These are phyloP conservation scores for Ceratobasidium sp. DNA, from an alignment of 1,284 basidiomycete genomes.

Conservation along the genomic window DNA sequence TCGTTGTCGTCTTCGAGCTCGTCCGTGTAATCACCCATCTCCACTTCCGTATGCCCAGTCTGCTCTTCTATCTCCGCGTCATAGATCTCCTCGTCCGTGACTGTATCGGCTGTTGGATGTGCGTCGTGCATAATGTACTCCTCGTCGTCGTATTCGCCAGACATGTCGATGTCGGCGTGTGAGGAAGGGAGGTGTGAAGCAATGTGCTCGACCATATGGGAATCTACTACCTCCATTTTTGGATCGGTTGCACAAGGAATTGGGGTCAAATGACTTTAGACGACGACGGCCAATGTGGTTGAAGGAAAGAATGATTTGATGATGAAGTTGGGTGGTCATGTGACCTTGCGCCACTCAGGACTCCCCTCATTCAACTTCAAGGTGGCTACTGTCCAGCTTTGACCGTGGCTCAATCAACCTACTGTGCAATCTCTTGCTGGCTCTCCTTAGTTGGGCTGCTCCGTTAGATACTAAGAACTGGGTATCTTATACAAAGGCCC, in stretches of 20 bases:
- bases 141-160: conserved; percentile 38
- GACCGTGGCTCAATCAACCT: too few species aligned
- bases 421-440: too few species aligned
- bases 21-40: conserved; percentile 38
- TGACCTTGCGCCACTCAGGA: neutral
- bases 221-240: conserved; percentile 33
- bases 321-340: neutral
- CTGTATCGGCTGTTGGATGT: conserved; percentile 5
- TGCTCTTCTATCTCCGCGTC: conserved; percentile 38
- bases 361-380: neutral
- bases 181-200: conserved; percentile 12
- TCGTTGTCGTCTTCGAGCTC: conserved; percentile 27
- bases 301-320: neutral
- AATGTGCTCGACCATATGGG: conserved; percentile 35
- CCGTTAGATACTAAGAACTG: too few species aligned
- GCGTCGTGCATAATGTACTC: conserved; percentile 42
- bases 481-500: too few species aligned
- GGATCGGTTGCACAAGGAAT: too few species aligned
- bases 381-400: neutral
- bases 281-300: neutral
- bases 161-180: conserved; percentile 36
- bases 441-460: too few species aligned
- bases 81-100: conserved; percentile 35
- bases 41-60: conserved; percentile 24
- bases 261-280: too few species aligned